Evolutionary conservation across 179 eudicot genomes (phyloP).

Genomic region (Carnegiea gigantea): DNA sequence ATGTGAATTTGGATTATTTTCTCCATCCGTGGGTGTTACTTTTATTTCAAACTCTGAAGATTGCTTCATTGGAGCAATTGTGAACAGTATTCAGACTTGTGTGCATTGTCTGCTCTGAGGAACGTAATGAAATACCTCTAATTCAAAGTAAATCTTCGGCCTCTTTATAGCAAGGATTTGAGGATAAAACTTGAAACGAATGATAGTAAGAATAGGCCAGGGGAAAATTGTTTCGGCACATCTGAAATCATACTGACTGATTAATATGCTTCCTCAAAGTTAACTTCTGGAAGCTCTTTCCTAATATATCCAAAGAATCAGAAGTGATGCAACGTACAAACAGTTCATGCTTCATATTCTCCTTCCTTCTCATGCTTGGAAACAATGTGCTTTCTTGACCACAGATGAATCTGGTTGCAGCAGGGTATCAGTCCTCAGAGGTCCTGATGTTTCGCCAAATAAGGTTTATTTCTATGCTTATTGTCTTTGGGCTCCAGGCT

Average conservation of each 20-base stretch:
- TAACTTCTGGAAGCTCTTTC: not conserved
- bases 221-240: too few species aligned
- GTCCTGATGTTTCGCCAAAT: not conserved
- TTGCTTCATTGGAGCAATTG: too few species aligned
- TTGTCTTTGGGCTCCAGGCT: not conserved
- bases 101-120: not conserved
- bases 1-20: not conserved
- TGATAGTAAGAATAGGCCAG: not conserved
- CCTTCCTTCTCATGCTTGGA: not conserved
- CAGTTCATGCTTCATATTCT: not conserved
- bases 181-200: too few species aligned
- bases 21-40: not conserved
- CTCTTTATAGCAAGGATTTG: not conserved
- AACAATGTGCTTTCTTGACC: not conserved
- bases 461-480: slow-evolving; percentile 6
- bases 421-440: not conserved
- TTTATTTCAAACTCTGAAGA: too few species aligned
- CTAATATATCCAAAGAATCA: not conserved
- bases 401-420: slow-evolving; percentile 14
- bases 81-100: not conserved
- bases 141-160: not conserved
- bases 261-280: too few species aligned
- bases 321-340: not conserved
- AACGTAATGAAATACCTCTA: not conserved
- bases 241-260: too few species aligned